Base-by-base conservation (phyloP, 768 basidiomycete genomes). In the Tricholomella constricta region DNA sequence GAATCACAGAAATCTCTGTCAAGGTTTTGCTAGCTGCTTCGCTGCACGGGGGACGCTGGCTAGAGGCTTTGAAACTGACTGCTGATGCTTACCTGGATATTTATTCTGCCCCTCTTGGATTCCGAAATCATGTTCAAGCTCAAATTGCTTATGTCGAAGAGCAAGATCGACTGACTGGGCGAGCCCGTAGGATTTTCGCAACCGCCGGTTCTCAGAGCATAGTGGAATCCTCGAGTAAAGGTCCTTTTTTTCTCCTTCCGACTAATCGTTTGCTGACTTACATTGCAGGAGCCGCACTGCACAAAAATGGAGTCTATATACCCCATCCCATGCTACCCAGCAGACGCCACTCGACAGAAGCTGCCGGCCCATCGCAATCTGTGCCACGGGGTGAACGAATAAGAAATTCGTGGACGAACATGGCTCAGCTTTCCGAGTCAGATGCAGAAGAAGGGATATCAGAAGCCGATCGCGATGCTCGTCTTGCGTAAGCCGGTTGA, bases 101-200 rank as follows among this genome's bases (percentile, higher is more conserved):
- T 3, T 95, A 92, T 66, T 76, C 77, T 26, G 78, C 85, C 8
- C 84, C 87, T 10, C 54, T 62, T 19, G 84, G 81, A 1, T 87
- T 84, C 80, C 71, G 68, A 53, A 69, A 73, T 29, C 65, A 69
- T 35, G 81, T 81, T 3, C 62, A 66, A 29, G 65, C 67, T 3
- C 95, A 97, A 66, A 69, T 77, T 11, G 71, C 76, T 11, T 97
- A 91, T 63, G 66, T 97, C 22, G 70, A 72, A 14, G 75, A 75
- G 45, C 90, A 97, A 66, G 95, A 97, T 65, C 65, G 62, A 22
- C 63, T 76, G 20, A 94, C 92, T 2, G 79, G 79, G 22, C 78
- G 94, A 58, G 83, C 82, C 11, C 70, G 74, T 55, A 72, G 69
- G 52, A 69, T 93, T 55, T 80, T 88, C 23, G 60, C 65, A 45